These are phyloP conservation scores for Solanum sparsipilum DNA, from an alignment of 257 asterid genomes.

Conservation along the genomic window DNA sequence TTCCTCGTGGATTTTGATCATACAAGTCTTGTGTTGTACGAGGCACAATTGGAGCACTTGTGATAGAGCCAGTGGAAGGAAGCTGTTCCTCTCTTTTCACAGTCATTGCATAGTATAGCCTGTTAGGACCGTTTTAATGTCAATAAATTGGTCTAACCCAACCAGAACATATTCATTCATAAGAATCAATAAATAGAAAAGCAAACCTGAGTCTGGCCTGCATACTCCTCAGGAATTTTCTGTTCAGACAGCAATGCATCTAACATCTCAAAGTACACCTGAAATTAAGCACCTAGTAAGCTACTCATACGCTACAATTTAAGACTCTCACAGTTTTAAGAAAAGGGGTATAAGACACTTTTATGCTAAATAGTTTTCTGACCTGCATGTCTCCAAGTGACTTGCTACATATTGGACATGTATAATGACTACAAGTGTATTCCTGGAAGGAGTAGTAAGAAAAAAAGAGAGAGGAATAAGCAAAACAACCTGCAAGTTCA, in stretches of 20 bases:
- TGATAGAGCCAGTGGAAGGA: conserved; percentile 76
- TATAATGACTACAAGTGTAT: conserved; percentile 73
- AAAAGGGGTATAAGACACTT: background rate
- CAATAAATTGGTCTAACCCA: background rate
- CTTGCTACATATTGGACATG: conserved; percentile 91
- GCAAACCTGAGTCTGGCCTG: conserved; percentile 62
- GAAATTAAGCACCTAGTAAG: conserved; percentile 10
- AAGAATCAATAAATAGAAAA: background rate
- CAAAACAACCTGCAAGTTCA: background rate
- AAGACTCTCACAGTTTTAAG: background rate
- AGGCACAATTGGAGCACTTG: conserved; percentile 73
- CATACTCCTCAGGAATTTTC: conserved; percentile 77
- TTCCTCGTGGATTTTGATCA: conserved; percentile 17
- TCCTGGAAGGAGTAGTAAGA: conserved; percentile 27
- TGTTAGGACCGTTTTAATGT: conserved; percentile 6
- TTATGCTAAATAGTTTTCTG: background rate
- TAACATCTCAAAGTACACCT: conserved; percentile 79
- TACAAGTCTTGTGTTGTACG: conserved; percentile 74
- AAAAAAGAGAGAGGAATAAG: conserved; percentile 4
- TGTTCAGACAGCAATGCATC: conserved; percentile 80
- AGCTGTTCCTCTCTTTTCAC: conserved; percentile 65
- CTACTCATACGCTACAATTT: background rate
- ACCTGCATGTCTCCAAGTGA: conserved; percentile 99
- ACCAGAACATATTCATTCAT: background rate
- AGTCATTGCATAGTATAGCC: conserved; percentile 87